Conservation (phyloP, 1,139 yeast genomes). For the Arxiozyma telluris region DNA sequence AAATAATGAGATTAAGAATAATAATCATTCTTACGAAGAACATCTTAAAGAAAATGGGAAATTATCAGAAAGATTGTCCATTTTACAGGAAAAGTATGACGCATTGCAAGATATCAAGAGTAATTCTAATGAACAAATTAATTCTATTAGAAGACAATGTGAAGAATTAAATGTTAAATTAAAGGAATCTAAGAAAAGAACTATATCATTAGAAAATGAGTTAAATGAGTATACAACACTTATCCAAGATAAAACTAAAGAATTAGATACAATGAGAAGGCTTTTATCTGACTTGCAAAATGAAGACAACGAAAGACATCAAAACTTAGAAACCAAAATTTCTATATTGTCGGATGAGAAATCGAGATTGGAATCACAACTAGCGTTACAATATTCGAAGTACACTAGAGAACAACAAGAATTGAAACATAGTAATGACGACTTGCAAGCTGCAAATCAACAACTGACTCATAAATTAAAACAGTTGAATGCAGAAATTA, state of each 20-base stretch:
- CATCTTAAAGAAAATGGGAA: constrained; percentile 48
- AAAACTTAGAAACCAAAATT: constrained; percentile 39
- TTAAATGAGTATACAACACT: constrained; percentile 60
- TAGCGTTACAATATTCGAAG: constrained; percentile 43
- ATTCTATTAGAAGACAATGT: constrained; percentile 56
- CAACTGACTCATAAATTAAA: constrained; percentile 27
- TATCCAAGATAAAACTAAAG: constrained; percentile 73
- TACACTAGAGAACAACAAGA: constrained; percentile 32
- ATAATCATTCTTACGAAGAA: constrained; percentile 37
- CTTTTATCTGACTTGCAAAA: constrained; percentile 62
- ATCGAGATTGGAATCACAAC: constrained; percentile 46
- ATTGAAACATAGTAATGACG: constrained; percentile 24
- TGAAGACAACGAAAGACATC: constrained; percentile 40
- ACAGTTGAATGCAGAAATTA: constrained; percentile 33
- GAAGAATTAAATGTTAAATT: constrained; percentile 68
- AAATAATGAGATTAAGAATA: constrained; percentile 36
- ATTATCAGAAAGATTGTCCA: constrained; percentile 41
- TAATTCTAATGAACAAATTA: constrained; percentile 46
- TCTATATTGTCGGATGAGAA: constrained; percentile 47
- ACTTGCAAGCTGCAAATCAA: constrained; percentile 26
- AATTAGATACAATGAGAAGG: constrained; percentile 63
- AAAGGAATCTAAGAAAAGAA: constrained; percentile 51
- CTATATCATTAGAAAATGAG: constrained; percentile 73
- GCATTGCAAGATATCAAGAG: constrained; percentile 40
- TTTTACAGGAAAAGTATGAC: constrained; percentile 45